phyloP scores from a whole-genome alignment of 257 asterid genomes.

The Primulina huaijiensis region DNA sequence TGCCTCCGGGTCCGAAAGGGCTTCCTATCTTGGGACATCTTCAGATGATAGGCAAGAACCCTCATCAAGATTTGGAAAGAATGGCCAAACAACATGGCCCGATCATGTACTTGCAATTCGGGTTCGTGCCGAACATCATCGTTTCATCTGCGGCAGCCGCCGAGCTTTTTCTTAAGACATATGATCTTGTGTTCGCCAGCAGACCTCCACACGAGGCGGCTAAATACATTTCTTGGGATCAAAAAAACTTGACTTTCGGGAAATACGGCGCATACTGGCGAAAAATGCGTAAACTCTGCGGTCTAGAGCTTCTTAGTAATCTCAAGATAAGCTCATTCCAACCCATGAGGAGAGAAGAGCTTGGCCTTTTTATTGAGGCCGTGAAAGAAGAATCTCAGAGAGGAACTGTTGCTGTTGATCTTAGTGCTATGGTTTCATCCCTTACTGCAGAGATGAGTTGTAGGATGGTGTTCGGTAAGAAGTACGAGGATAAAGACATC shows the following conservation, averaged over 20 bases:
- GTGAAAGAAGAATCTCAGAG: background rate
- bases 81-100: too few species aligned
- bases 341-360: conserved; percentile 22
- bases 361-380: background rate
- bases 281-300: conserved; percentile 17
- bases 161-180: conserved; percentile 20
- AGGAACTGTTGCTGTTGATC: conserved; percentile 21
- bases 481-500: conserved; percentile 31
- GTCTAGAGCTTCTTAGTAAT: conserved; percentile 13
- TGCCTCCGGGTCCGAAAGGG: too few species aligned
- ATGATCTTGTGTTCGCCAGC: conserved; percentile 18
- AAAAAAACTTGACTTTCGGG: conserved; percentile 6
- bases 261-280: conserved; percentile 25
- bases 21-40: too few species aligned
- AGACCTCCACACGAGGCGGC: conserved; percentile 19
- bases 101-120: background rate
- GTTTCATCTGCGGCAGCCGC: conserved; percentile 22
- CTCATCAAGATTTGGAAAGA: too few species aligned
- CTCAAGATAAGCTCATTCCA: conserved; percentile 5
- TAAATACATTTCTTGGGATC: conserved; percentile 8
- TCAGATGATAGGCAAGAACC: too few species aligned
- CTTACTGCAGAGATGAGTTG: conserved; percentile 33
- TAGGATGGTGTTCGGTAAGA: conserved; percentile 39
- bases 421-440: conserved; percentile 30
- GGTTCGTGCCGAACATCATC: conserved; percentile 7